Conservation (phyloP, 805 yeast genomes). For the Wickerhamiella allomyrinae region DNA sequence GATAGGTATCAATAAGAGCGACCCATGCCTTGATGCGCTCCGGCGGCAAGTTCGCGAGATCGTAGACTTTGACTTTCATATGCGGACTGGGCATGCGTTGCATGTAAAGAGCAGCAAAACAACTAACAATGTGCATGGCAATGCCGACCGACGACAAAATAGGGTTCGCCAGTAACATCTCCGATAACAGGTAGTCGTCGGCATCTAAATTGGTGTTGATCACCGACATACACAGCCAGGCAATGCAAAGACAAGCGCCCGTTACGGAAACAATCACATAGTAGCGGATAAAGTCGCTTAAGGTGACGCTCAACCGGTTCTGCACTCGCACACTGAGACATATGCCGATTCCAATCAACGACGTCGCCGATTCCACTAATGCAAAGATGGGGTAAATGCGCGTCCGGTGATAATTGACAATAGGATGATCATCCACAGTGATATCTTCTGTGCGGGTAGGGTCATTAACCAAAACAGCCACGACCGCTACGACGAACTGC, state of each 20-base stretch:
- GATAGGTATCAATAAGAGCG: constrained; percentile 22
- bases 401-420: constrained; percentile 3
- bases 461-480: constrained; percentile 16
- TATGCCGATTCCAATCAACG: constrained; percentile 18
- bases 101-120: constrained; percentile 15
- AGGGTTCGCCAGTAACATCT: constrained; percentile 17
- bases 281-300: constrained; percentile 12
- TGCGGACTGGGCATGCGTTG: constrained; percentile 19
- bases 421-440: not conserved
- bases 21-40: constrained; percentile 23
- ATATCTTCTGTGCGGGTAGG: constrained; percentile 2
- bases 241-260: constrained; percentile 12
- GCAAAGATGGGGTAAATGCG: constrained; percentile 16
- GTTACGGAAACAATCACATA: constrained; percentile 7
- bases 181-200: constrained; percentile 6
- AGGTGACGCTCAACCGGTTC: constrained; percentile 15
- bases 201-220: constrained; percentile 4
- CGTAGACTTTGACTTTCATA: constrained; percentile 21
- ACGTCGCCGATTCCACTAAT: constrained; percentile 13
- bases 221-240: constrained; percentile 16
- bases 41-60: constrained; percentile 16
- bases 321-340: constrained; percentile 13
- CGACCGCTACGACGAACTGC: constrained; percentile 14
- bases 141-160: constrained; percentile 12
- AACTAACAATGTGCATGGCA: constrained; percentile 13